Base-by-base conservation (phyloP, 163 green algal genomes). In the Trebouxia gelatinosa region DNA sequence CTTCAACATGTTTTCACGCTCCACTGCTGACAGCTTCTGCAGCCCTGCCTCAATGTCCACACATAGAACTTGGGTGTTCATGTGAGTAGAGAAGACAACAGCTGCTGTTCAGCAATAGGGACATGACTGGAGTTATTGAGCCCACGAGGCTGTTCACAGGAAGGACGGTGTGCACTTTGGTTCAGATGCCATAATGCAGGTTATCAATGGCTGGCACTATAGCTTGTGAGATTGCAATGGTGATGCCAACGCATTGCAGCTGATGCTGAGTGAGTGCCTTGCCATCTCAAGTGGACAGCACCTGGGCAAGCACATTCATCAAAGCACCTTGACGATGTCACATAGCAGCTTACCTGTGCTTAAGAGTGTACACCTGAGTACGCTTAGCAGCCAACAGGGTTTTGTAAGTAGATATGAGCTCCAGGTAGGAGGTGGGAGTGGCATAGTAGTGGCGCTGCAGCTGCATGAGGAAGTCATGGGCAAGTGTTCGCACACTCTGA, bases 391-490 rank as follows among this genome's bases (percentile, higher is more conserved):
- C 78, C 75, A 95, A 84, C 38, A 57, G 65, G 46, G 74, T 84
- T 80, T 91, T 91, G 85, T 97, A 97, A 79, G 90, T 94, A 70
- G 83, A 83, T 58, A 97, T 93, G 80, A 94, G 95, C 85, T 97
- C 93, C 7, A 97, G 84, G 86, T 96, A 97, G 84, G 95, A 95
- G 88, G 96, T 97, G 66, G 93, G 93, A 17, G 93, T 97, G 61
- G 96, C 93, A 81, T 96, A 96, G 84, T 96, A 95, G 85, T 92
- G 76, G 71, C 93, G 88, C 5, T 90, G 82, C 50, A 95, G 88
- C 85, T 93, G 81, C 77, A 90, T 87, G 57, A 85, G 82, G 80
- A 93, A 96, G 65, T 87, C 78, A 4, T 67, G 35, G 37, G 78
- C 89, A 78, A 91, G 90, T 6, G 77, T 84, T 19, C 89, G 82